phyloP scores from a whole-genome alignment of 495 filamentous ascomycete genomes.

The Xylaria sp. region DNA sequence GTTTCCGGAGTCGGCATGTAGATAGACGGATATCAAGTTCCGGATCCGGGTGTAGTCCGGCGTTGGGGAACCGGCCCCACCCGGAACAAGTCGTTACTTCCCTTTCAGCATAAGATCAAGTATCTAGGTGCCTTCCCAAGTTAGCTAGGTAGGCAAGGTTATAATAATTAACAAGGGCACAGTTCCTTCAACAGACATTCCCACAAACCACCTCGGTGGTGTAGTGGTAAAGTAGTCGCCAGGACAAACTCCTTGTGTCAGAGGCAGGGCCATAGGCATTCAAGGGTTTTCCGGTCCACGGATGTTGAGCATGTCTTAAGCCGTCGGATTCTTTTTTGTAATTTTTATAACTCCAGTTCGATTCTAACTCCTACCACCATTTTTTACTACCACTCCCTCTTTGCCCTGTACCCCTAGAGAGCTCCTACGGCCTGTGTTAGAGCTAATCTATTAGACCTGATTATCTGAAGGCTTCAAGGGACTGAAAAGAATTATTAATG shows the following conservation, averaged over 20 bases:
- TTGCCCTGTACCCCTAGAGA: too few relatives aligned
- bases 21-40: too few relatives aligned
- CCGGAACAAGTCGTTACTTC: too few relatives aligned
- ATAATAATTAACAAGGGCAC: neutral
- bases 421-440: too few relatives aligned
- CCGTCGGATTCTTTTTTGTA: neutral
- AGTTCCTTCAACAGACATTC: neutral
- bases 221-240: neutral
- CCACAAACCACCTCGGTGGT: neutral
- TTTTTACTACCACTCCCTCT: neutral
- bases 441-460: too few relatives aligned
- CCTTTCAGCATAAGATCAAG: neutral
- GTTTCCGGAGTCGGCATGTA: too few relatives aligned
- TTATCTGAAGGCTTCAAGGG: too few relatives aligned
- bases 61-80: too few relatives aligned
- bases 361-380: neutral
- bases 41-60: too few relatives aligned
- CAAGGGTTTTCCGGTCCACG: neutral
- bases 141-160: neutral
- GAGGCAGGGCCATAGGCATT: constrained; percentile 4
- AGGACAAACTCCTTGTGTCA: constrained; percentile 1
- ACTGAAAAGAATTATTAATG: too few relatives aligned
- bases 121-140: neutral
- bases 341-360: neutral
- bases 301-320: neutral